Evolutionary conservation across 2,329 filamentous ascomycete species (phyloP).

Genomic region (Trichoderma sp.): DNA sequence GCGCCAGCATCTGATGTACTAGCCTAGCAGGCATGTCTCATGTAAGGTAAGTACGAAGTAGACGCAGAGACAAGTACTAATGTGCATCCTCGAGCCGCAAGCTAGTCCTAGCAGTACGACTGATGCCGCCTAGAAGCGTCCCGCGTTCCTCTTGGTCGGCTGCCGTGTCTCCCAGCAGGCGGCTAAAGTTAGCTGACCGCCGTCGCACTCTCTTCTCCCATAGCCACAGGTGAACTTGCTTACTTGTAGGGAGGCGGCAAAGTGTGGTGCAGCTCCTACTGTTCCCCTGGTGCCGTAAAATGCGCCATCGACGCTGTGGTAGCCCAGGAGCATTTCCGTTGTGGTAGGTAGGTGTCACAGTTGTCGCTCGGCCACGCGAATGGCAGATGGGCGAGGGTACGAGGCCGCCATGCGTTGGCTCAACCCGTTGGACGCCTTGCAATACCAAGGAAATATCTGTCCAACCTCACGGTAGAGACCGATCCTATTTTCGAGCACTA

Average conservation of each 20-base stretch:
- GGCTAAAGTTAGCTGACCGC: not conserved
- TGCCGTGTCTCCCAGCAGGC: not conserved
- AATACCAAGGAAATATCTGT: slow-evolving; percentile 1
- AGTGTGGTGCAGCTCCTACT: not conserved
- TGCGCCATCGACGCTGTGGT: not conserved
- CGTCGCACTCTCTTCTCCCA: not conserved
- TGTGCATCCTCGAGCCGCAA: not conserved
- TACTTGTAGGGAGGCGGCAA: not conserved
- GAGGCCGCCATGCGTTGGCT: slow-evolving; percentile 25
- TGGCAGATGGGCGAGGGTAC: slow-evolving; percentile 3
- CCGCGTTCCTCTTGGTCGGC: not conserved
- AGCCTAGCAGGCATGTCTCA: not conserved
- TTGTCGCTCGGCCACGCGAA: slow-evolving; percentile 11
- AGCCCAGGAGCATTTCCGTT: not conserved
- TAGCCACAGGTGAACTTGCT: not conserved
- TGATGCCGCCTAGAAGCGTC: not conserved
- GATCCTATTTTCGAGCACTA: not conserved
- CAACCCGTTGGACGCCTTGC: slow-evolving; percentile 18
- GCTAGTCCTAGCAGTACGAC: not conserved
- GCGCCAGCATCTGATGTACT: not conserved
- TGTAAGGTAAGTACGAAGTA: not conserved
- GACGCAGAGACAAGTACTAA: not conserved
- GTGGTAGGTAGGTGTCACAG: slow-evolving; percentile 11
- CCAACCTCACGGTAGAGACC: not conserved
- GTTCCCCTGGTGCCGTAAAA: slow-evolving; percentile 1